phyloP scores from a whole-genome alignment of 257 asterid genomes.

The Solanum chaucha region DNA sequence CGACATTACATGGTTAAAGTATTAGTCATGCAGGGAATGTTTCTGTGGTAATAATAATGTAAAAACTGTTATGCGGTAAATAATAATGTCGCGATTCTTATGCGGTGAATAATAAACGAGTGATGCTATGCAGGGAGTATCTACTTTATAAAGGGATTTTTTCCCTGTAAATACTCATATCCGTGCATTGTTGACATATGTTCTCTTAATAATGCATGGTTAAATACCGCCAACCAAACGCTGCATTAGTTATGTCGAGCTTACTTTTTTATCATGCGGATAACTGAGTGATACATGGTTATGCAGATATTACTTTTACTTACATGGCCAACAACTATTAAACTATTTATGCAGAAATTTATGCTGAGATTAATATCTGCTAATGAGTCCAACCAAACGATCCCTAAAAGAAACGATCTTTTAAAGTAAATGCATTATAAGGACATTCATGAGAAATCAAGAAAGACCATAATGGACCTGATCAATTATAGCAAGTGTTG shows the following conservation, averaged over 20 bases:
- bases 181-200: not conserved
- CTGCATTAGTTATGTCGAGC: not conserved
- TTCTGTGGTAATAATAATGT: not conserved
- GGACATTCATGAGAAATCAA: not conserved
- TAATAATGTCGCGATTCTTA: not conserved
- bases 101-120: not conserved
- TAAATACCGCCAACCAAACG: not conserved
- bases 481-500: conserved; percentile 68
- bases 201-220: not conserved
- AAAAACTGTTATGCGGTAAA: not conserved
- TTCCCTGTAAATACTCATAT: not conserved
- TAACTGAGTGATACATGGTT: not conserved
- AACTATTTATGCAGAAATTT: not conserved
- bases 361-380: not conserved
- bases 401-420: not conserved
- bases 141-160: not conserved
- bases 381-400: not conserved
- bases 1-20: not conserved
- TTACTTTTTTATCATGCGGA: not conserved
- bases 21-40: not conserved
- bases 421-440: not conserved
- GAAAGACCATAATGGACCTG: conserved; percentile 43
- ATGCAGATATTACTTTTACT: not conserved
- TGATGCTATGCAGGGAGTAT: not conserved
- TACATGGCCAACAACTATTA: not conserved